Base-by-base conservation (phyloP, 768 basidiomycete genomes). In the Auricularia heimuer region DNA sequence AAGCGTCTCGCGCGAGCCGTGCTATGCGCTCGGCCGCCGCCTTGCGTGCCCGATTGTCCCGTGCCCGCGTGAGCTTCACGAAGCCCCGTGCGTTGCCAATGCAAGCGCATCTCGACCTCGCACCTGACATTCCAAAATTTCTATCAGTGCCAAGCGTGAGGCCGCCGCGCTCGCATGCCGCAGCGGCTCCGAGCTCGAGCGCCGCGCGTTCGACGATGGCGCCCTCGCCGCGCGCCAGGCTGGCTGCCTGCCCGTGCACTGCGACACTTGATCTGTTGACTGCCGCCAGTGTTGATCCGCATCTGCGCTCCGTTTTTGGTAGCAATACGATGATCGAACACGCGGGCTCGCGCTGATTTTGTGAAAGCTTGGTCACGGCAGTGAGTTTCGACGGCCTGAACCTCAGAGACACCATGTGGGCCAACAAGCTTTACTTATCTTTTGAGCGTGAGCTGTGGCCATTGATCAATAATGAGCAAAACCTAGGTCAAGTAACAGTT, bases 1-100 rank as follows among this genome's bases (percentile, higher is more conserved):
- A 42, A 54, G 54, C 54, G n/a, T 54, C 29, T n/a, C 18, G 54
- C 54, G 54, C 29, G 54, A 54, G 54, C 54, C 54, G 29, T 54
- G 54, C 54, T 54, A n/a, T 18, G 54, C 18, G 54, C 54, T 54
- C 54, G 54, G 54, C 54, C 54, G 54, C n/a, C 54, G 54, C 54
- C 12, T 12, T 12, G 29, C 18, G n/a, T 54, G 54, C 54, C 54
- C 54, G 7, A 54, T 54, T 6, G 18, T 54, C 18, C 54, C 54
- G 54, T 54, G 54, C 54, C n/a, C 29, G n/a, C 29, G 29, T 29
- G 29, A 18, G 11, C 54, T n/a, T 18, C n/a, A 10, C n/a, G 54
- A 54, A 18, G 6, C 54, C 29, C 54, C 18, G 18, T n/a, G 29
- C 18, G 18, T 18, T 7, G 10, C 18, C 18, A 7, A 54, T 18